Evolutionary conservation across 106 monocot species (phyloP).

Genomic region (Gastrodia elata): DNA sequence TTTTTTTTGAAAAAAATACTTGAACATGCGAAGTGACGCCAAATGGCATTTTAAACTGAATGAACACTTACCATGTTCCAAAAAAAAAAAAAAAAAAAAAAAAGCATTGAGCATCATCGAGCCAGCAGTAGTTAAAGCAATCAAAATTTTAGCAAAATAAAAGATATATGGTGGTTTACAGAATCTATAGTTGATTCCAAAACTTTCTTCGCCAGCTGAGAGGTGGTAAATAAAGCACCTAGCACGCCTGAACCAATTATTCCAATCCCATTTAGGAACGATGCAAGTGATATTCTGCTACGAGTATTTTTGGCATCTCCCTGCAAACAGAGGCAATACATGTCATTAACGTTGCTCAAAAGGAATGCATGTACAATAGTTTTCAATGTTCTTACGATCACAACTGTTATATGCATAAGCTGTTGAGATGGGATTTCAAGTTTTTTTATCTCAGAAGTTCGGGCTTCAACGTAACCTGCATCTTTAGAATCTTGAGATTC

Average conservation of each 20-base stretch:
- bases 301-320: slow-evolving; percentile 11
- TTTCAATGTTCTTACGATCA: neutral
- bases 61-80: too few species aligned
- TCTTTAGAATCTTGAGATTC: neutral
- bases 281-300: slow-evolving; percentile 29
- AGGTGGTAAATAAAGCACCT: slow-evolving; percentile 63
- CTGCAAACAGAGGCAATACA: slow-evolving; percentile 16
- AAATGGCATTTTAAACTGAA: too few species aligned
- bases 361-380: neutral
- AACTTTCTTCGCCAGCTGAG: slow-evolving; percentile 53
- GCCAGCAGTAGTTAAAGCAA: neutral
- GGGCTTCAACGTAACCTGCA: neutral
- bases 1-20: too few species aligned
- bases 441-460: neutral
- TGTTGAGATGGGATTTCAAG: slow-evolving; percentile 12
- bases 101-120: neutral
- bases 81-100: too few species aligned
- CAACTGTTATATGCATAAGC: slow-evolving; percentile 8
- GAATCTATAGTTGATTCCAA: slow-evolving; percentile 52
- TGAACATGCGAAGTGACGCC: too few species aligned
- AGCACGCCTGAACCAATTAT: slow-evolving; percentile 73
- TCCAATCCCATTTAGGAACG: slow-evolving; percentile 50
- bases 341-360: slow-evolving; percentile 6
- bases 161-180: slow-evolving; percentile 29
- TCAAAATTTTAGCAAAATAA: neutral